Evolutionary conservation across 2,329 filamentous ascomycete species (phyloP), one percentile per base, ranked within the genome.

Genomic region (Xylariaceae sp.): DNA sequence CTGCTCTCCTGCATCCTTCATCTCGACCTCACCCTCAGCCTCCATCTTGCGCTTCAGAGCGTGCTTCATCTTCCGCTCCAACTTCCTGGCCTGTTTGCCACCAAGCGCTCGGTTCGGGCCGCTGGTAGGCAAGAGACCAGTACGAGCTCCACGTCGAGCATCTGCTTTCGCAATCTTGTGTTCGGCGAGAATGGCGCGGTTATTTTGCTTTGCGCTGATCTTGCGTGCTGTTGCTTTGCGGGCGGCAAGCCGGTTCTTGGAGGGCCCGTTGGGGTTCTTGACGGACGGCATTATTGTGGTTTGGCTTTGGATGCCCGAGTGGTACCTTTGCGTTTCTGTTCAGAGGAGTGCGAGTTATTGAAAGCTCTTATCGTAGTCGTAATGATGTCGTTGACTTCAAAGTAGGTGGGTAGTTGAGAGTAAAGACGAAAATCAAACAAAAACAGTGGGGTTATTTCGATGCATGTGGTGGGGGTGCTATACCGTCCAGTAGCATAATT

Each of bases 241-340:
- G 14, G 77, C 77, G 15, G 69, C 70, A 36, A 76, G 66, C 12
- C 77, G 74, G 71, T 80, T 80, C 61, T 75, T 75, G 46, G 76
- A 81, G 10, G 72, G 71, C 42, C 70, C 72, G 72, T 82, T 82
- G 61, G 78, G 79, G 68, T 81, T 83, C 56, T 77, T 76, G 58
- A 80, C 74, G 42, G 78, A 81, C 14, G 75, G 73, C 77, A 80
- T 81, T 12, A 15, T 48, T 3, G 45, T 27, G 10, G 12, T 30
- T 14, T 2, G 27, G 31, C 7, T 36, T 44, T 22, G 9, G 31
- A 15, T 44, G 14, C 14, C 22, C 7, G 22, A 7, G 7, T 7
- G 7, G 22, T 27, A n/a, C n/a, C n/a, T 27, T 4, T 7, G 22
- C 22, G 22, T 5, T 27, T 7, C 22, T n/a, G n/a, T n/a, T n/a